phyloP scores from a whole-genome alignment of 345 rosid species.

The Eucalyptus shirleyi region DNA sequence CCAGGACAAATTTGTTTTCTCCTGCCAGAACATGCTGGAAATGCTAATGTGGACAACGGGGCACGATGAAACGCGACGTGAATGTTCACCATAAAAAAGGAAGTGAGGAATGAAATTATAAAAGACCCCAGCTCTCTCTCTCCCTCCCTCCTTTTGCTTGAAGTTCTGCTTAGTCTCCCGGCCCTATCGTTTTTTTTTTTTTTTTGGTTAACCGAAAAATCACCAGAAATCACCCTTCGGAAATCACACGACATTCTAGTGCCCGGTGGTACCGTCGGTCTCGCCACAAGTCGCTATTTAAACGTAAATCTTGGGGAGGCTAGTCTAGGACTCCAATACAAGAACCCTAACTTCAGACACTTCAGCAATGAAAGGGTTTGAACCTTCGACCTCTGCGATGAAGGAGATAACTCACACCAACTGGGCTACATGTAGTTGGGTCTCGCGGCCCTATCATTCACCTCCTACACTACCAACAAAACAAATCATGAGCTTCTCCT shows the following conservation, averaged over 20 bases:
- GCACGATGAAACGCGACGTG: background rate
- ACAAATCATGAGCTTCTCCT: background rate
- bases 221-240: accelerated
- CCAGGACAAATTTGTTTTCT: background rate
- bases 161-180: background rate
- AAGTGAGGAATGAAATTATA: background rate
- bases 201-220: accelerated
- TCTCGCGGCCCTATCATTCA: background rate
- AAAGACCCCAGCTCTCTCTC: background rate
- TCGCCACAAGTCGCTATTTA: too few species aligned
- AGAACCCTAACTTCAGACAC: accelerated
- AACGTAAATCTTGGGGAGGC: accelerated
- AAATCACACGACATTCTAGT: accelerated
- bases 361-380: accelerated
- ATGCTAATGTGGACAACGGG: background rate
- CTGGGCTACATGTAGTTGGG: too few species aligned
- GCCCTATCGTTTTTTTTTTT: too few species aligned
- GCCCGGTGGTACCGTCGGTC: accelerated
- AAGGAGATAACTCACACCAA: accelerated
- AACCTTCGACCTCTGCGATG: too few species aligned
- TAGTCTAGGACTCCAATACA: accelerated
- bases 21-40: background rate
- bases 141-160: background rate
- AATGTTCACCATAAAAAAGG: background rate
- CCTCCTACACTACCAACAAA: background rate